Evolutionary conservation across 805 yeast genomes (phyloP).

Genomic region (Suhomyces pyralidae): DNA sequence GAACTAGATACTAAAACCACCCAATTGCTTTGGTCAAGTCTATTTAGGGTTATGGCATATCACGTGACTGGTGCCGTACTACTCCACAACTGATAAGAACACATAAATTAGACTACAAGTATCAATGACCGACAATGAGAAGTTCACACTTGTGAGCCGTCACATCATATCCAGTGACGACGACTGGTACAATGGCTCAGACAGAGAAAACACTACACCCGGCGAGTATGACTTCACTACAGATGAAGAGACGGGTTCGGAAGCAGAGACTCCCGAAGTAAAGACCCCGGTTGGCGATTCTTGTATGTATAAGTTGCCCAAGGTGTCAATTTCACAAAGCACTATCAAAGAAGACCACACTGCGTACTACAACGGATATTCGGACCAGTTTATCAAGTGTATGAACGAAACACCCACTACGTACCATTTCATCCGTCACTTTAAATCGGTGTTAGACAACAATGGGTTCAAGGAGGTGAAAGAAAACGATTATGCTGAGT

Average conservation of each 20-base stretch:
- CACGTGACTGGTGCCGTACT: not conserved
- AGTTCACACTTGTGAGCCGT: slow-evolving; percentile 7
- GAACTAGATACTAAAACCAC: too few relatives aligned
- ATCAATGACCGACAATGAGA: too few relatives aligned
- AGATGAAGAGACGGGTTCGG: not conserved
- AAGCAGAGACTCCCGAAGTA: not conserved
- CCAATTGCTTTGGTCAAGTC: too few relatives aligned
- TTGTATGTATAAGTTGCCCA: slow-evolving; percentile 8
- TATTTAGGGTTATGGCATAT: too few relatives aligned
- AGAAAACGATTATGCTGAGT: slow-evolving; percentile 17
- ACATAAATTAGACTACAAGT: too few relatives aligned
- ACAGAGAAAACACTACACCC: not conserved
- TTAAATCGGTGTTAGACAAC: slow-evolving; percentile 18
- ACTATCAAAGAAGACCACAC: not conserved
- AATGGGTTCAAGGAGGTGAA: slow-evolving; percentile 28
- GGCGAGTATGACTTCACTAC: not conserved
- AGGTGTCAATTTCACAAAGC: not conserved
- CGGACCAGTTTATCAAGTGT: slow-evolving; percentile 25
- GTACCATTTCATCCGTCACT: slow-evolving; percentile 30
- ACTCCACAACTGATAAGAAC: not conserved
- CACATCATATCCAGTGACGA: slow-evolving; percentile 12
- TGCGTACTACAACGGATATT: slow-evolving; percentile 15
- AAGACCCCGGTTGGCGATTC: not conserved
- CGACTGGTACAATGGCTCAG: slow-evolving; percentile 1
- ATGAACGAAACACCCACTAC: slow-evolving; percentile 42